Base-by-base conservation (phyloP, 345 rosid species). In the Lumnitzera racemosa region DNA sequence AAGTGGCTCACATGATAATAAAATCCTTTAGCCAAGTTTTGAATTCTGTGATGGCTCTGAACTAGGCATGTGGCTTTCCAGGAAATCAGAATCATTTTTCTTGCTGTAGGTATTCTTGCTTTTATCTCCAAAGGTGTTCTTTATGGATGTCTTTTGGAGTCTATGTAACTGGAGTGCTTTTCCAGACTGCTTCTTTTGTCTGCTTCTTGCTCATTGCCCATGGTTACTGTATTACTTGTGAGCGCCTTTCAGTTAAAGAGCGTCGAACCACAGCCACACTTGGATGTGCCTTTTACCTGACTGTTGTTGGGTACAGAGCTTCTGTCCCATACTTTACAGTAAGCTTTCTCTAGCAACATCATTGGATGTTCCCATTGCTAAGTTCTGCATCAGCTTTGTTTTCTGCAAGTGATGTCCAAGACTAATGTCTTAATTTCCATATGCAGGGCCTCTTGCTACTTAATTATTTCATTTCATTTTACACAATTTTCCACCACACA, bases 141-240 rank as follows among this genome's bases (percentile, higher is more conserved):
- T 78, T 89, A 8, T 89, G 98, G 98, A 85, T 89, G 84, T 89
- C 98, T 41, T 92, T 92, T 56, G 98, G 98, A 65, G 92, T 89
- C 52, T 92, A 89, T 65, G 85, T 85, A 55, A 92, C 94, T 15
- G 98, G 96, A 70, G 88, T 92, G 61, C 85, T 92, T 62, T 89
- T 87, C 71, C 95, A 89, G 67, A 92, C 98, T 24, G 92, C 88
- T 78, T 87, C 95, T 1, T 85, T 92, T 49, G 84, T 92, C 52
- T 89, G 91, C 29, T 89, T 89, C 77, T 76, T 89, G 72, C 89
- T 92, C 57, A 92, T 92, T 68, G 89, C 98, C 63, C 89, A 89
- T 11, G 98, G 98, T 59, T 87, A 89, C 68, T 87, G 96, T 71
- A 87, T 92, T 76, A 87, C 87, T 43, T 87, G 85, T 58, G 98